phyloP scores from a whole-genome alignment of 2,329 filamentous ascomycete species.

The Botryotinia globosa region DNA sequence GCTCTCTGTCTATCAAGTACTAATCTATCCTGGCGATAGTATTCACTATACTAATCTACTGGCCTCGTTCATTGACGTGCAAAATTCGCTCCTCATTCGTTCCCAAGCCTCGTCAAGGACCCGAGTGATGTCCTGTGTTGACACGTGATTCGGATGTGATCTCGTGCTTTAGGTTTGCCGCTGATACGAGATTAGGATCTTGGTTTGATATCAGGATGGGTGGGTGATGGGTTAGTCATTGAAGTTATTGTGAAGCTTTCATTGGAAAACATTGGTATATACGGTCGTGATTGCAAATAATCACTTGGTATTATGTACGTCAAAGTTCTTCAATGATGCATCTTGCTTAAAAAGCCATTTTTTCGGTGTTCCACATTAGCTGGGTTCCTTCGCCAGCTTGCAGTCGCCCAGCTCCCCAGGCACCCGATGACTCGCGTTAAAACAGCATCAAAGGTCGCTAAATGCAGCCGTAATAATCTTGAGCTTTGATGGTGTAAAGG shows the following conservation, averaged over 20 bases:
- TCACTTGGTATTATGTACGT: neutral
- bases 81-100: neutral
- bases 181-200: neutral
- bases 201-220: neutral
- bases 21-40: neutral
- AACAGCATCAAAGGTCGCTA: constrained; percentile 6
- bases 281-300: neutral
- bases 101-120: neutral
- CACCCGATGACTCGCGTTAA: constrained; percentile 22
- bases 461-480: constrained; percentile 15
- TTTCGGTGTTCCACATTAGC: neutral
- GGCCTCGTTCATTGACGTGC: neutral
- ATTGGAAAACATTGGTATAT: neutral
- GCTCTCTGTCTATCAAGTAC: neutral
- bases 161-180: neutral
- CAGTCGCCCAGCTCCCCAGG: constrained; percentile 18
- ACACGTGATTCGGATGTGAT: constrained; percentile 7
- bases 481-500: constrained; percentile 20
- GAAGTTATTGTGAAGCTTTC: too few relatives aligned
- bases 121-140: neutral
- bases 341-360: neutral
- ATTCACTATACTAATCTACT: neutral
- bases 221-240: neutral
- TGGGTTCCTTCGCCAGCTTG: constrained; percentile 2
- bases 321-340: neutral